These are phyloP conservation scores for Aureobasidium subglaciale DNA, from an alignment of 2,329 filamentous ascomycete species.

Conservation along the genomic window DNA sequence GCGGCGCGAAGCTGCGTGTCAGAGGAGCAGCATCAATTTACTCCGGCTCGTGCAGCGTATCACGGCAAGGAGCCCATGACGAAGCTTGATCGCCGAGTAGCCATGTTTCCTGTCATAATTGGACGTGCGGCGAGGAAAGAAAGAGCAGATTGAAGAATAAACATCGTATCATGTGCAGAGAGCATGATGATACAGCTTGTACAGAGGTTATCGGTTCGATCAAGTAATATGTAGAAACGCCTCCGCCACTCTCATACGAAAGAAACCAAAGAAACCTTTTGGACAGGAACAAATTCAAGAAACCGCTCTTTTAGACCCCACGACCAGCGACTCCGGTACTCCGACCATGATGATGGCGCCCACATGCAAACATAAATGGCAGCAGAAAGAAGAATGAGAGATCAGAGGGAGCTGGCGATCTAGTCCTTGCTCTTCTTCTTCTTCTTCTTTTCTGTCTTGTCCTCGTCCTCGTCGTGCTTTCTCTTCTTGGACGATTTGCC, in stretches of 20 bases:
- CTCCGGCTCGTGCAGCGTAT: background rate
- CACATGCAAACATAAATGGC: constrained; percentile 16
- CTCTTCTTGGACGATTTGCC: constrained; percentile 16
- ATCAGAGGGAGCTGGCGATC: background rate
- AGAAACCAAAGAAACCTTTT: constrained; percentile 5
- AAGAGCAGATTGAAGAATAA: constrained; percentile 2
- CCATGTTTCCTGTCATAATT: background rate
- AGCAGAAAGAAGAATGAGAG: constrained; percentile 1
- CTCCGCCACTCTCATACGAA: constrained; percentile 12
- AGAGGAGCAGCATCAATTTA: background rate
- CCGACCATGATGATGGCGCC: constrained; percentile 13
- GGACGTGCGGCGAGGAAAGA: background rate
- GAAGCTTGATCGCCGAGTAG: background rate
- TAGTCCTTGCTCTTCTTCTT: constrained; percentile 20
- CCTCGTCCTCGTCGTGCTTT: constrained; percentile 16
- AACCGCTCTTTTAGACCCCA: constrained; percentile 14
- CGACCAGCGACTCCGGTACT: constrained; percentile 13
- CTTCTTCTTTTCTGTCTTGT: constrained; percentile 19
- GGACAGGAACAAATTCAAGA: constrained; percentile 10
- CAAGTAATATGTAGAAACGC: constrained; percentile 10
- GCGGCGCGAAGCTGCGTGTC: background rate
- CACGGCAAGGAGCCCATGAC: background rate
- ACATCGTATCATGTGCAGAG: constrained; percentile 1
- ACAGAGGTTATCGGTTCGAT: constrained; percentile 12
- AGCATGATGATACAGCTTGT: constrained; percentile 13